Base-by-base conservation (phyloP, 176 grass and related monocot genomes). In the Ananas comosus region DNA sequence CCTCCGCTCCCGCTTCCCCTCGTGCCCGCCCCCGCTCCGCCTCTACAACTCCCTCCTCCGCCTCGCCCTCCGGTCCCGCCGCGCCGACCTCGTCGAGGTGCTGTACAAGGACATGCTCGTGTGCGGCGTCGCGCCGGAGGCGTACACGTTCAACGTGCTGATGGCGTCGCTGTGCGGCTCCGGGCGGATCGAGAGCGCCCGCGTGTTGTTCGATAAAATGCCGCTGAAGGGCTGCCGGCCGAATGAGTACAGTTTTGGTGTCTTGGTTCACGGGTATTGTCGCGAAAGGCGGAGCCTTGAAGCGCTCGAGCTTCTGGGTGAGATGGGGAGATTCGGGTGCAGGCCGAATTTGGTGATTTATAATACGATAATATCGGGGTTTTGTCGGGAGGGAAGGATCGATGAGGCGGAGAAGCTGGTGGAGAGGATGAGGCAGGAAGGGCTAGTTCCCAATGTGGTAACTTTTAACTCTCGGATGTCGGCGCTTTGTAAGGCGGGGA, bases 381-480 rank as follows among this genome's bases (percentile, higher is more conserved):
- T 97, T 67, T 97, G 93, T 78, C 65, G 76, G 74, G 93, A 97
- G 49, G 86, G 88, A 16, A 72, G 9, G 12, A 79, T 86, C 70
- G 69, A 85, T 13, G 84, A 97, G 80, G 89, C 93, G 24, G 89
- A 92, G 77, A 81, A 49, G 64, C 74, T 97, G 74, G 88, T 97
- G 7, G 83, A 85, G n/a, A 54, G 81, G 65, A 97, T 97, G 93
- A 82, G 80, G 12, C 54, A 53, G 19, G 70, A 85, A 24, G 89
- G 84, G 27, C 71, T 97, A 4, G 53, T 64, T 7, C 89, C 93
- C 5, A 92, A 97, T 66, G 86, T 92, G 52, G 86, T 90, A 56
- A 97, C 93, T 11, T 97, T 97, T 82, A 97, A 97, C 18, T 83
- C 81, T 10, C 77, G 93, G 78, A 97, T 97, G 76, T 89, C 93